Evolutionary conservation across 2,329 filamentous ascomycete genomes (phyloP), one percentile per base, ranked within the genome.

Genomic region (Trichoderma sp.): DNA sequence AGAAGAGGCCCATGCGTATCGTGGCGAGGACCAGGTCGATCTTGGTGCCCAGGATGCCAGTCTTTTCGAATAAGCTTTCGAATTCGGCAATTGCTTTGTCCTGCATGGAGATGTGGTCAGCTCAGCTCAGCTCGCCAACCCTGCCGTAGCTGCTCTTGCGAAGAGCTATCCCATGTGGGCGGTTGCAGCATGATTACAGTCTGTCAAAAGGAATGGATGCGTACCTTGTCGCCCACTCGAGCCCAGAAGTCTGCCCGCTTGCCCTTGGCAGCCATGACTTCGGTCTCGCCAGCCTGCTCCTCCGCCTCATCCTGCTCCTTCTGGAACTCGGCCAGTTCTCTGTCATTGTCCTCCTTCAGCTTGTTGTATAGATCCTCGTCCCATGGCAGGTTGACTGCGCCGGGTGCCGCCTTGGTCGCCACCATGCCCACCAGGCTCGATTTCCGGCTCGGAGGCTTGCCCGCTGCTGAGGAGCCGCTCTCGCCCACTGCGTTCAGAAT

Each of bases 211-310:
- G 13, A 31, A 13, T 43, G 19, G 6, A 52, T 56, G 8, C 80
- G 72, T 81, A 94, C 94, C 91, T 98, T 98, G 83, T 99, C 96
- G 75, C 94, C 95, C 72, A 98, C 93, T 74, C 93, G 89, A 71
- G 96, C 95, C 87, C 93, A 97, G 81, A 97, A 96, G 81, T 99
- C 96, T 70, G 96, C 96, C 76, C 94, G 88, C 87, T 98, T 98
- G 74, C 94, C 94, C 81, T 92, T 89, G 73, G 94, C 96, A 68
- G 93, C 92, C 82, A 95, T 90, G 73, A 99, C 90, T 83, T 99
- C 96, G 14, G 93, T 97, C 77, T 99, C 96, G 68, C 96, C 96
- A 70, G 95, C 95, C 81, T 96, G 94, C 86, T 99, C 96, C 52
- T 92, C 91, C 11, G 96, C 96, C 79, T 99, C 94, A 71, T 97